phyloP scores from a whole-genome alignment of 495 filamentous ascomycete genomes.

The Clavariopsis aquatica region DNA sequence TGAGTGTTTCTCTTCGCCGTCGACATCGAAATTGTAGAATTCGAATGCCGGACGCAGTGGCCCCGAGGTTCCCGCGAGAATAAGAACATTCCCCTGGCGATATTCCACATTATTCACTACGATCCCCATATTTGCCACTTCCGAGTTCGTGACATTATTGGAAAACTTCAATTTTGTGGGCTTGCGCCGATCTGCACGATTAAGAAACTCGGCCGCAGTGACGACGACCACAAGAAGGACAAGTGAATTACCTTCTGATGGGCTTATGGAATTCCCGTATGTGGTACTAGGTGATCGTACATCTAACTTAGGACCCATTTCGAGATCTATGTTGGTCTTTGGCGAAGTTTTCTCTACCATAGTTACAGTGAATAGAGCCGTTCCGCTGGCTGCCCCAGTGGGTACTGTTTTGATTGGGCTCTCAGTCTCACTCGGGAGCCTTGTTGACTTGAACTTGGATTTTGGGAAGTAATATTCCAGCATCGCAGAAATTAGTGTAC shows the following conservation, averaged over 20 bases:
- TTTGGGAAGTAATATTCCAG: slow-evolving; percentile 8
- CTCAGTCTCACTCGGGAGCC: background rate
- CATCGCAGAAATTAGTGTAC: background rate
- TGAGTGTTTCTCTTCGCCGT: background rate
- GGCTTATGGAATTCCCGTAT: background rate
- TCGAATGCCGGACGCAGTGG: slow-evolving; percentile 5
- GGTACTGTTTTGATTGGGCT: background rate
- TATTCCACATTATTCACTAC: background rate
- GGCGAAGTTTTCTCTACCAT: background rate
- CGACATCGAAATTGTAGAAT: slow-evolving; percentile 15
- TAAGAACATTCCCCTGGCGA: background rate
- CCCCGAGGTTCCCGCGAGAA: slow-evolving; percentile 2
- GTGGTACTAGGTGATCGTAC: background rate
- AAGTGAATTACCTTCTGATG: background rate
- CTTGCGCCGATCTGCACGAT: background rate
- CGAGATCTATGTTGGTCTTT: background rate
- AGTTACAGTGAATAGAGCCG: background rate
- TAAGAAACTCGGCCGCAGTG: background rate
- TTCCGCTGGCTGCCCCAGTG: background rate
- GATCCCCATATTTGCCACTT: background rate
- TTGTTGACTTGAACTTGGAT: slow-evolving; percentile 1
- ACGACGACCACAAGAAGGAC: background rate
- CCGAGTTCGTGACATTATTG: background rate
- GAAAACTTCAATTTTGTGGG: background rate
- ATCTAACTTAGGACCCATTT: background rate